A percentile compares a stretch with the other conserved stretches of the same genome.
These are phyloP conservation scores for Blepharisma stoltei DNA, from an alignment of 73 alveolate genomes.

Conservation along the genomic window DNA sequence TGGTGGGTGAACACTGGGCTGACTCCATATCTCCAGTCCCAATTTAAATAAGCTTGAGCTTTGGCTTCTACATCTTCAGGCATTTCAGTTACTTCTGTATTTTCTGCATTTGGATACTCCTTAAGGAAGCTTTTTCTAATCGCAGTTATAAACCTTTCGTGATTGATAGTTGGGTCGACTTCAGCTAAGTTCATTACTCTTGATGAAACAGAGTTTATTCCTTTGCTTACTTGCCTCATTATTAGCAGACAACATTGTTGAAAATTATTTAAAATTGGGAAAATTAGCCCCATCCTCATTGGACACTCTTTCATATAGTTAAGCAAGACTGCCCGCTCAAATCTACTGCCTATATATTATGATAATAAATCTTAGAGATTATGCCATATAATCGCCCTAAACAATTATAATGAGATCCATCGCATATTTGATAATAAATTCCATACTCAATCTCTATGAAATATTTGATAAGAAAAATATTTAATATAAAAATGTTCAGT, in stretches of 20 bases:
- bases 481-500: too few relatives aligned
- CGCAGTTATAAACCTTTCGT: slow-evolving; percentile 42
- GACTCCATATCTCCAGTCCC: slow-evolving; percentile 89
- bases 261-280: too few relatives aligned
- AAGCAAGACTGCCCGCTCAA: too few relatives aligned
- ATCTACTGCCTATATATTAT: too few relatives aligned
- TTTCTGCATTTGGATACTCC: slow-evolving; percentile 31
- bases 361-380: too few relatives aligned
- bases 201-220: slow-evolving; percentile 79
- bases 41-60: slow-evolving; percentile 53
- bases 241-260: background rate
- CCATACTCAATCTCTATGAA: too few relatives aligned
- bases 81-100: slow-evolving; percentile 38
- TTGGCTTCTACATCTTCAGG: slow-evolving; percentile 47
- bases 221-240: too few relatives aligned
- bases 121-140: slow-evolving; percentile 38
- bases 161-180: slow-evolving; percentile 43
- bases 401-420: too few relatives aligned
- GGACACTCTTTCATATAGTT: too few relatives aligned
- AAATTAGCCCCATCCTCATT: background rate
- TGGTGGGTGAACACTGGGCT: slow-evolving; percentile 72
- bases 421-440: too few relatives aligned
- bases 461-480: too few relatives aligned
- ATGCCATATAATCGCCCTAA: too few relatives aligned
- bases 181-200: slow-evolving; percentile 71